Evolutionary conservation across 345 rosid genomes (phyloP).

Genomic region (Pugionium cornutum): DNA sequence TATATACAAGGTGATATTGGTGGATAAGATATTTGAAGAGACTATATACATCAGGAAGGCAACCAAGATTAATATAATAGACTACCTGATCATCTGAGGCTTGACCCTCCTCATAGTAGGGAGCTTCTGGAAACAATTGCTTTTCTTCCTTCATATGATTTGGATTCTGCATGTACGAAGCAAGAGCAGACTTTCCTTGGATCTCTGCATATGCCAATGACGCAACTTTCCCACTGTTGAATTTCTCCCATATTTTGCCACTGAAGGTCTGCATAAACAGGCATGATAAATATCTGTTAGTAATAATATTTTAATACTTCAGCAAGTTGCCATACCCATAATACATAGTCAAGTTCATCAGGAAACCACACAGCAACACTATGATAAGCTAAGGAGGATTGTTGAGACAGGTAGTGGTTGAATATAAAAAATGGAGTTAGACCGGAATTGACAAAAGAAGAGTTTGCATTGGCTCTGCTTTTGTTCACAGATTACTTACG

Average conservation of each 20-base stretch:
- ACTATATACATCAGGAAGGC: conserved; percentile 1
- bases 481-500: neutral
- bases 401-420: neutral
- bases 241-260: conserved; percentile 96
- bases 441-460: neutral
- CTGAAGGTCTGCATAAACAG: conserved; percentile 64
- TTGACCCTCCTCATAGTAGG: conserved; percentile 67
- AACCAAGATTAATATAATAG: neutral
- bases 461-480: neutral
- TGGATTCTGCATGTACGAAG: conserved; percentile 84
- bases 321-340: neutral
- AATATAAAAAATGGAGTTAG: neutral
- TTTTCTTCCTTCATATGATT: conserved; percentile 84
- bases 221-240: conserved; percentile 94
- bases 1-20: neutral
- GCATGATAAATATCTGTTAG: neutral
- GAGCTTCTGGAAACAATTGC: conserved; percentile 73
- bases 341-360: neutral
- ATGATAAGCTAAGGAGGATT: neutral
- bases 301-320: neutral
- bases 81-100: conserved; percentile 64
- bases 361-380: neutral
- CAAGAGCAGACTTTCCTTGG: conserved; percentile 92
- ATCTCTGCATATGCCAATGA: conserved; percentile 88
- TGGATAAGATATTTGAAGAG: conserved; percentile 8